Evolutionary conservation across 257 asterid genomes (phyloP).

Genomic region (Solanum chiquidenum): DNA sequence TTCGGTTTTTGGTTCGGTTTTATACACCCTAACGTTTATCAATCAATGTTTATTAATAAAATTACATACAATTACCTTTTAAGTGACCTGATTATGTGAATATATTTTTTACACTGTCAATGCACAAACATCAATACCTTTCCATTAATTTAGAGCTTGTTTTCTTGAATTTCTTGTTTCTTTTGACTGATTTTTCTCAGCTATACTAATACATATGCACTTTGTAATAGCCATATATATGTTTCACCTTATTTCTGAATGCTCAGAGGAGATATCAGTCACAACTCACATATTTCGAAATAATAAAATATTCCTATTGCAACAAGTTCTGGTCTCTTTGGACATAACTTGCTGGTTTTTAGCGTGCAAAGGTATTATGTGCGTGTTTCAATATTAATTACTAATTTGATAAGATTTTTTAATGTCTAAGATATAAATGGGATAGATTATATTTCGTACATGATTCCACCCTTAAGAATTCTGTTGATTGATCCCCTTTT

Average conservation of each 20-base stretch:
- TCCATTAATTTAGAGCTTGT: neutral
- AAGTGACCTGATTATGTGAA: neutral
- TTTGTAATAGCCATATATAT: neutral
- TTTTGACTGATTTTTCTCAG: neutral
- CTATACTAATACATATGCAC: neutral
- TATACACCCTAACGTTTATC: neutral
- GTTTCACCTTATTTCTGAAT: neutral
- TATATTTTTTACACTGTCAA: neutral
- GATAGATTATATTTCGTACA: neutral
- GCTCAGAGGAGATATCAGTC: neutral
- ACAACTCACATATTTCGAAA: neutral
- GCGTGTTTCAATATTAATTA: neutral
- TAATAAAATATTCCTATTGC: neutral
- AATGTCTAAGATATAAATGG: no score
- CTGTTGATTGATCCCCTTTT: neutral
- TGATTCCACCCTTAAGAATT: neutral
- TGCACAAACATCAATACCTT: neutral
- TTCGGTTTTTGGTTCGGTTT: no score
- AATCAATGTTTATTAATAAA: no score
- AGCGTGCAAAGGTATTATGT: neutral
- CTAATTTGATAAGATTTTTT: neutral
- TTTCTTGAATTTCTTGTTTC: neutral
- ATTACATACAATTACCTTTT: neutral
- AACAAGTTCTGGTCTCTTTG: conserved; percentile 6
- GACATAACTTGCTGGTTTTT: conserved; percentile 3